Percentiles rank a stretch among this genome's conserved stretches.
phyloP scores from a whole-genome alignment of 2,329 filamentous ascomycete species.

The Fusarium piperis region DNA sequence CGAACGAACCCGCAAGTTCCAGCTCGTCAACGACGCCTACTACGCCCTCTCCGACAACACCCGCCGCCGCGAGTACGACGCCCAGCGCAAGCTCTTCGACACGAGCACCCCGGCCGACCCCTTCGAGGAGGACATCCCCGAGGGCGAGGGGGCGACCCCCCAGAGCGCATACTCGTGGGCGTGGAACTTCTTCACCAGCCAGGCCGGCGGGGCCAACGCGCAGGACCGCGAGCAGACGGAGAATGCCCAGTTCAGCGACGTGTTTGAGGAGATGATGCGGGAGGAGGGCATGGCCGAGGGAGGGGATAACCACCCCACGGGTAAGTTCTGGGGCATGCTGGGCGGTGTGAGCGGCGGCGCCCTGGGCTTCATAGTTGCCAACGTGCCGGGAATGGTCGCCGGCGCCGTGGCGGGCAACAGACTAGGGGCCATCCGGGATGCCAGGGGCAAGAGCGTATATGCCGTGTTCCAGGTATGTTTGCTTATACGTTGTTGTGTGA shows the following conservation, averaged over 20 bases:
- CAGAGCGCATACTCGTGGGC: slow-evolving; percentile 79
- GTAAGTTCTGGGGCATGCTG: slow-evolving; percentile 86
- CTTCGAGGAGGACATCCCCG: slow-evolving; percentile 52
- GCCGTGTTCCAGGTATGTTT: slow-evolving; percentile 75
- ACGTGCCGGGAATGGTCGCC: slow-evolving; percentile 87
- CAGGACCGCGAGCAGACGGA: slow-evolving; percentile 64
- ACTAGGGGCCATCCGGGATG: slow-evolving; percentile 88
- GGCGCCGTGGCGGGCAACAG: slow-evolving; percentile 93
- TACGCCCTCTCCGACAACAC: slow-evolving; percentile 85
- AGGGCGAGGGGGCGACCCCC: slow-evolving; percentile 47
- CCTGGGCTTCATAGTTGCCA: slow-evolving; percentile 94
- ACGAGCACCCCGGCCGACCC: slow-evolving; percentile 49
- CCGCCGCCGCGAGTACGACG: slow-evolving; percentile 86
- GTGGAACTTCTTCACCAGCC: slow-evolving; percentile 67
- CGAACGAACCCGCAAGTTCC: slow-evolving; percentile 85
- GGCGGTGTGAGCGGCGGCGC: slow-evolving; percentile 89
- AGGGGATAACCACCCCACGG: slow-evolving; percentile 66
- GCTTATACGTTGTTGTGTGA: background rate
- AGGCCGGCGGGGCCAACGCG: slow-evolving; percentile 35
- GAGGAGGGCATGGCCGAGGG: slow-evolving; percentile 85
- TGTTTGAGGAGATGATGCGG: slow-evolving; percentile 90
- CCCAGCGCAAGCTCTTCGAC: slow-evolving; percentile 58
- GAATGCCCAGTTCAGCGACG: slow-evolving; percentile 85
- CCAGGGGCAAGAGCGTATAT: slow-evolving; percentile 94
- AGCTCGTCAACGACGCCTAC: slow-evolving; percentile 92